These are phyloP conservation scores for Aspergillus fumigatus DNA, from an alignment of 2,329 filamentous ascomycete species.

Conservation along the genomic window DNA sequence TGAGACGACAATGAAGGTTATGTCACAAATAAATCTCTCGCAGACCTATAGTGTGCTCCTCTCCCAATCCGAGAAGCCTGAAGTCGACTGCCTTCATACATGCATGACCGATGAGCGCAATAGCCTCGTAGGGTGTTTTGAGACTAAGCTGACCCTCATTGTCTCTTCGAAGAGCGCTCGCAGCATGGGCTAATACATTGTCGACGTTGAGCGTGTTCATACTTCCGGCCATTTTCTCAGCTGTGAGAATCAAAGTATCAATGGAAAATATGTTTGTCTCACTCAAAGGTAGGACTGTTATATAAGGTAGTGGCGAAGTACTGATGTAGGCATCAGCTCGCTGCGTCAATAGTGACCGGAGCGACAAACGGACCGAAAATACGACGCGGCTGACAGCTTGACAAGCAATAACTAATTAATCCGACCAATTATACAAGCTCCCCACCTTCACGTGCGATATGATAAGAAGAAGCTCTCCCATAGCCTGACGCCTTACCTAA, in stretches of 20 bases:
- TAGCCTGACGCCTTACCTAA: background rate
- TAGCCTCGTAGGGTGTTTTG: constrained; percentile 63
- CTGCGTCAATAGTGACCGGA: background rate
- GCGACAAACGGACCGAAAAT: background rate
- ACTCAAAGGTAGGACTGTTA: background rate
- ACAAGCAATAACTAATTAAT: too few species aligned
- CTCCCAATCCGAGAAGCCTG: constrained; percentile 73
- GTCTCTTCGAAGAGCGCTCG: constrained; percentile 26
- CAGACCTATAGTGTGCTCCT: constrained; percentile 69
- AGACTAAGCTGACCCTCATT: constrained; percentile 25
- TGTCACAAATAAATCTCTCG: background rate
- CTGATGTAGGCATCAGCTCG: background rate
- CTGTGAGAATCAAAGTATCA: background rate
- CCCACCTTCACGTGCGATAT: constrained; percentile 1
- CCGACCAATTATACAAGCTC: background rate
- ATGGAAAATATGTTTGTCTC: background rate
- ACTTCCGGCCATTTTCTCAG: constrained; percentile 10
- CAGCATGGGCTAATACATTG: constrained; percentile 29
- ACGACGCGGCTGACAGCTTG: background rate
- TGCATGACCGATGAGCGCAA: constrained; percentile 79
- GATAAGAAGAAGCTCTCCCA: background rate
- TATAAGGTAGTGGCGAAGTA: background rate
- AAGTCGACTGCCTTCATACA: constrained; percentile 79
- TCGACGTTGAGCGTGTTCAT: constrained; percentile 24
- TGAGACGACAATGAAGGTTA: background rate